Conservation (phyloP, 208 protist species). For the Crithidia brevicula region DNA sequence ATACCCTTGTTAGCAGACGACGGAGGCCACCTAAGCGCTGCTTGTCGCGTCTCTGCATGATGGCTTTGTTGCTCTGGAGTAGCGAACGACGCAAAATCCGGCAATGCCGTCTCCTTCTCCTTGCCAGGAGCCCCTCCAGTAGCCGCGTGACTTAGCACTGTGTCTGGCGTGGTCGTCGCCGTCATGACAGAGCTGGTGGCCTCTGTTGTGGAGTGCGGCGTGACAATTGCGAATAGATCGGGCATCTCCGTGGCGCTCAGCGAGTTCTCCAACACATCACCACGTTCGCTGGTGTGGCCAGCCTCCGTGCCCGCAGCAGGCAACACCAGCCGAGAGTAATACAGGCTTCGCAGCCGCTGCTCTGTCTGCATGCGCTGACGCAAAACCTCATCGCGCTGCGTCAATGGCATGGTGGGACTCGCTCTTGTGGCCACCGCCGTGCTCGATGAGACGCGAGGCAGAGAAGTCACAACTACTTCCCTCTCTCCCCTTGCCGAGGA, state of each 20-base stretch:
- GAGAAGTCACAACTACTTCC: not conserved
- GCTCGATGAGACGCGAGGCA: not conserved
- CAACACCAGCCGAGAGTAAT: not conserved
- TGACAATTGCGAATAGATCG: not conserved
- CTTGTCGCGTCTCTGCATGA: too few relatives aligned
- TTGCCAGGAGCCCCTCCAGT: too few relatives aligned
- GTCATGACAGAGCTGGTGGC: conserved; percentile 7
- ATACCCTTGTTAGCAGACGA: not conserved
- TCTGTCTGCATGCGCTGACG: not conserved
- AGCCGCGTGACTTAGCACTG: not conserved
- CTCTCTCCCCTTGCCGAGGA: not conserved
- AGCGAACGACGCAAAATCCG: too few relatives aligned
- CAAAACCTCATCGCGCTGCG: not conserved
- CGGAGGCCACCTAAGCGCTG: too few relatives aligned
- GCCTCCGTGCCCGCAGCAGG: not conserved
- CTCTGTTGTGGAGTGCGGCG: conserved; percentile 19
- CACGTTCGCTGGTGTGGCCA: not conserved
- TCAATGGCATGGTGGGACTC: not conserved
- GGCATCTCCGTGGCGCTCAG: conserved; percentile 10
- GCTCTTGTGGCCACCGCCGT: not conserved
- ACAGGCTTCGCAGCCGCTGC: not conserved
- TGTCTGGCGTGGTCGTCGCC: not conserved
- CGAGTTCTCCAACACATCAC: conserved; percentile 4
- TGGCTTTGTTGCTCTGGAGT: too few relatives aligned
- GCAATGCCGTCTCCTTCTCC: too few relatives aligned